A percentile compares a stretch with the other conserved stretches of the same genome.
These are phyloP conservation scores for Wickerhamiella sergipiensis DNA, from an alignment of 805 yeast species.

Conservation along the genomic window DNA sequence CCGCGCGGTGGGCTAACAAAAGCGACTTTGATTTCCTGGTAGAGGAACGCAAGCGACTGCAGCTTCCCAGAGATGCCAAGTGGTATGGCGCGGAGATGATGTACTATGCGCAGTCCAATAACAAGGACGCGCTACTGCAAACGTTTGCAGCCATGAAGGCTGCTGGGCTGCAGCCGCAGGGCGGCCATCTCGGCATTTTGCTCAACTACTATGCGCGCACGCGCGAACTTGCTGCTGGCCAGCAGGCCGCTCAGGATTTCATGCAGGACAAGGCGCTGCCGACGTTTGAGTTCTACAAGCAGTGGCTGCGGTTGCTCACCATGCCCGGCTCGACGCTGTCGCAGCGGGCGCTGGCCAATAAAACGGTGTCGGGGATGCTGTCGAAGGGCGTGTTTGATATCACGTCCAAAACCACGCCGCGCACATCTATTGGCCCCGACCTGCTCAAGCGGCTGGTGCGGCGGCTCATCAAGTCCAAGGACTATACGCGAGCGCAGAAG, in stretches of 20 bases:
- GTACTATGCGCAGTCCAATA: conserved; percentile 24
- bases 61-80: conserved; percentile 6
- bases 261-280: conserved; percentile 10
- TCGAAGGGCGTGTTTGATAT: conserved; percentile 17
- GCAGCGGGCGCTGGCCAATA: conserved; percentile 5
- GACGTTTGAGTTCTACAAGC: conserved; percentile 14
- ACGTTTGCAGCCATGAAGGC: conserved; percentile 19
- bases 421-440: conserved; percentile 17
- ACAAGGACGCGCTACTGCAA: conserved; percentile 26
- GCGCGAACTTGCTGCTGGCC: conserved; percentile 9
- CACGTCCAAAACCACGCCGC: conserved; percentile 16
- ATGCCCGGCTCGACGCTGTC: conserved; percentile 7
- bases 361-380: conserved; percentile 8
- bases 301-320: conserved; percentile 15
- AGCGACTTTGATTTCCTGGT: not conserved
- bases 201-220: conserved; percentile 11
- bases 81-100: conserved; percentile 22
- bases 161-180: conserved; percentile 6
- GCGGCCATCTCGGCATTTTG: conserved; percentile 18
- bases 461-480: conserved; percentile 9
- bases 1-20: conserved; percentile 9
- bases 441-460: conserved; percentile 17
- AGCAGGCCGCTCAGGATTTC: conserved; percentile 10
- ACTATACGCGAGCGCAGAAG: conserved; percentile 11
- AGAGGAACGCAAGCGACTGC: not conserved